A percentile compares a stretch with the other conserved stretches of the same genome.
phyloP scores from a whole-genome alignment of 176 grass and related monocot genomes.

The Carex kokanica region DNA sequence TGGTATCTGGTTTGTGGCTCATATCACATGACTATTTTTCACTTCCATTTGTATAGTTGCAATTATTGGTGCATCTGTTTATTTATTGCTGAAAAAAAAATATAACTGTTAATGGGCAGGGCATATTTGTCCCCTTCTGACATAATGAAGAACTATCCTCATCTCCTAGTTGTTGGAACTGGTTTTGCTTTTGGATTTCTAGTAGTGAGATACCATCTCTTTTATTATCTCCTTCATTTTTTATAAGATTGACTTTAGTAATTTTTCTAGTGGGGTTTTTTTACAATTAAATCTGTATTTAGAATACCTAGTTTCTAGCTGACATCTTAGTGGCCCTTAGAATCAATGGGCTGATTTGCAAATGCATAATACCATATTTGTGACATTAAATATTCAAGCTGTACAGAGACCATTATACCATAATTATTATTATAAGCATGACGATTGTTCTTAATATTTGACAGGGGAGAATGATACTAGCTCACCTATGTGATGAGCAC shows the following conservation, averaged over 20 bases:
- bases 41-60: background rate
- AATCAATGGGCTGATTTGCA: background rate
- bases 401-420: background rate
- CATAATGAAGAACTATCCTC: conserved; percentile 88
- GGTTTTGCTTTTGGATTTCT: too few relatives aligned
- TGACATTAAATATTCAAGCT: background rate
- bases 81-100: background rate
- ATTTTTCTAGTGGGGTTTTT: background rate
- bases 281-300: background rate
- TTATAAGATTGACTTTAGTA: too few relatives aligned
- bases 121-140: conserved; percentile 78
- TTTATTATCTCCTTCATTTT: background rate
- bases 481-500: conserved; percentile 87
- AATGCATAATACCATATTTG: background rate
- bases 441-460: background rate
- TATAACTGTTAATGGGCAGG: conserved; percentile 42
- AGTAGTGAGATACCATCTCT: too few relatives aligned
- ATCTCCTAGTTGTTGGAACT: conserved; percentile 68
- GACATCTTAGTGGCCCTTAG: background rate
- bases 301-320: background rate
- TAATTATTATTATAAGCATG: conserved; percentile 5
- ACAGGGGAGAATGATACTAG: conserved; percentile 98
- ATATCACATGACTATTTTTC: background rate
- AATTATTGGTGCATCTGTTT: background rate
- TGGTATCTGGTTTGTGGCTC: conserved; percentile 67